These are phyloP conservation scores for Colletotrichum graminicola DNA, from an alignment of 2,329 filamentous ascomycete genomes.

Conservation along the genomic window DNA sequence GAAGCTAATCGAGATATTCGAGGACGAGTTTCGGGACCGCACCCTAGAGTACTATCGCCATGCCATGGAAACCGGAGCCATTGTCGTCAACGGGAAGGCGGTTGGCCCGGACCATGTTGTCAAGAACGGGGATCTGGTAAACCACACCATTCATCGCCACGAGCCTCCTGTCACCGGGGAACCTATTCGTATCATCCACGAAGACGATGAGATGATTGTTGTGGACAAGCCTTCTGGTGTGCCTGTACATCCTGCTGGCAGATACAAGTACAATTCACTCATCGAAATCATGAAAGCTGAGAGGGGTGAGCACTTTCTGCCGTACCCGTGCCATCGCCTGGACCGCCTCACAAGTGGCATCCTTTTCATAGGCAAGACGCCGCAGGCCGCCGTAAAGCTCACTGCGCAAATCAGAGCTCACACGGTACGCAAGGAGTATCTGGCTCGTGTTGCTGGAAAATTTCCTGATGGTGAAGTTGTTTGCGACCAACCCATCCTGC, in stretches of 20 bases:
- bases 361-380: slow-evolving; percentile 96
- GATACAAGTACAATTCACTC: slow-evolving; percentile 96
- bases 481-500: slow-evolving; percentile 92
- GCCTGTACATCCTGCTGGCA: slow-evolving; percentile 93
- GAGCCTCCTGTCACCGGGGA: slow-evolving; percentile 91
- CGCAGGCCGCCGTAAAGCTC: slow-evolving; percentile 82
- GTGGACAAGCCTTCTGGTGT: slow-evolving; percentile 97
- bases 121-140: slow-evolving; percentile 90
- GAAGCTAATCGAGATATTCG: slow-evolving; percentile 86
- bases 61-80: slow-evolving; percentile 83
- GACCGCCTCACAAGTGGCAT: slow-evolving; percentile 95
- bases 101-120: slow-evolving; percentile 78
- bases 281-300: slow-evolving; percentile 93
- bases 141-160: slow-evolving; percentile 93
- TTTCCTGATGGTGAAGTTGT: slow-evolving; percentile 93
- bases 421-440: slow-evolving; percentile 93
- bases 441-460: slow-evolving; percentile 89
- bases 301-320: slow-evolving; percentile 65
- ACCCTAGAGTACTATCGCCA: slow-evolving; percentile 87
- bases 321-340: slow-evolving; percentile 87
- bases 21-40: slow-evolving; percentile 91
- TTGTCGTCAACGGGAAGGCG: slow-evolving; percentile 82
- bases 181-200: slow-evolving; percentile 85
- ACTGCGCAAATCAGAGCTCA: slow-evolving; percentile 81
- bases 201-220: slow-evolving; percentile 93